Evolutionary conservation across 176 grass and related monocot species (phyloP).

Genomic region (Rhipidocladum racemiflorum): DNA sequence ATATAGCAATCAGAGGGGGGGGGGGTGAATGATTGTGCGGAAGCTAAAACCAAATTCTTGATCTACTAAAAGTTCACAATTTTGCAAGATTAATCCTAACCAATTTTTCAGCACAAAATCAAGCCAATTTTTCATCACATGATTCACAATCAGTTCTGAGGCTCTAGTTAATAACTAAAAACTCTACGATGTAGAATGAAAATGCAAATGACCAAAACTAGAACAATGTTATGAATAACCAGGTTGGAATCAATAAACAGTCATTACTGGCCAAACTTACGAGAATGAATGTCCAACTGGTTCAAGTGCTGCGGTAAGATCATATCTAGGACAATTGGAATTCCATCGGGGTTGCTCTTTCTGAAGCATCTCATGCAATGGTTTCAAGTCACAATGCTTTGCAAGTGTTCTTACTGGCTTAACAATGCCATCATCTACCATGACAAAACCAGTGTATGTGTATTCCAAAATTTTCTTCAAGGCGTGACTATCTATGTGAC

Average conservation of each 20-base stretch:
- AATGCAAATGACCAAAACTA: not conserved
- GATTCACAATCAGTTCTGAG: no score
- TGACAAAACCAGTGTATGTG: conserved; percentile 58
- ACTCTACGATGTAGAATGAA: no score
- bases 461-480: conserved; percentile 79
- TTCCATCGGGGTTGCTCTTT: conserved; percentile 64
- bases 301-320: conserved; percentile 47
- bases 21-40: no score
- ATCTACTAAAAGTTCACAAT: no score
- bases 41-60: no score
- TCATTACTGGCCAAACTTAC: conserved; percentile 44
- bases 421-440: conserved; percentile 34
- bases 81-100: no score
- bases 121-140: no score
- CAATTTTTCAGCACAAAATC: no score
- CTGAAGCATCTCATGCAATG: conserved; percentile 71
- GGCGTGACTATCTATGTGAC: conserved; percentile 59
- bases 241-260: not conserved
- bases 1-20: no score
- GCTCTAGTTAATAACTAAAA: not conserved
- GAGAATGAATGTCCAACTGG: conserved; percentile 48
- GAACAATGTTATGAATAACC: not conserved
- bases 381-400: conserved; percentile 65
- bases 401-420: conserved; percentile 65
- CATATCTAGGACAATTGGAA: conserved; percentile 34